Conservation (phyloP, 495 filamentous ascomycete species). For the Patellaria atrata region DNA sequence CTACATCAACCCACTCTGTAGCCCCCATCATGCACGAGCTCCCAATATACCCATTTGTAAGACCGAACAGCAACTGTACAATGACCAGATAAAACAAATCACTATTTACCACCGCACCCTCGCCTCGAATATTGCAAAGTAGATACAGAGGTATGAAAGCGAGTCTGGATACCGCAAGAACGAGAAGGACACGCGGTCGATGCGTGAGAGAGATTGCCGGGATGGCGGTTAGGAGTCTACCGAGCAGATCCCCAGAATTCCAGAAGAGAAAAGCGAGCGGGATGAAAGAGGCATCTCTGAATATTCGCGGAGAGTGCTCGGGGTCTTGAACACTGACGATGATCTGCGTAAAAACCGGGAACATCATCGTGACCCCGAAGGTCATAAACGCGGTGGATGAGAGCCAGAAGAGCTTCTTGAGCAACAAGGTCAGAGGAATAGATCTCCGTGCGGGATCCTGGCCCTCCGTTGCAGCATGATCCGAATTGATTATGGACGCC, state of each 20-base stretch:
- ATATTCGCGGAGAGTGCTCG: conserved; percentile 39
- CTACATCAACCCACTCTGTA: conserved; percentile 56
- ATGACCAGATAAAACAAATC: conserved; percentile 79
- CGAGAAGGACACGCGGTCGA: conserved; percentile 48
- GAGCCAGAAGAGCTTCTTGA: conserved; percentile 59
- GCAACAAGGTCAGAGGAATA: conserved; percentile 50
- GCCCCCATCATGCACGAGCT: conserved; percentile 85
- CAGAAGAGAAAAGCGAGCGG: conserved; percentile 85
- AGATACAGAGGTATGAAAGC: conserved; percentile 74
- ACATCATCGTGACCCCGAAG: conserved; percentile 82
- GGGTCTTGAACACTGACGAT: conserved; percentile 47
- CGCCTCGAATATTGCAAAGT: conserved; percentile 69
- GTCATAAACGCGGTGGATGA: conserved; percentile 57
- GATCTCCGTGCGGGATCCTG: conserved; percentile 35
- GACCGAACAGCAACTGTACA: conserved; percentile 71
- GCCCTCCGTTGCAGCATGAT: conserved; percentile 21
- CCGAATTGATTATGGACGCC: conserved; percentile 4
- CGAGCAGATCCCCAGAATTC: conserved; percentile 77
- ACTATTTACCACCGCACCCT: conserved; percentile 52
- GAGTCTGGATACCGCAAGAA: conserved; percentile 44
- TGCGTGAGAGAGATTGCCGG: conserved; percentile 45
- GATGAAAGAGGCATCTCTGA: conserved; percentile 63
- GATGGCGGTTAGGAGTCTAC: conserved; percentile 54
- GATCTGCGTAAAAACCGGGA: conserved; percentile 77
- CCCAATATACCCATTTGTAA: conserved; percentile 74